Percentiles rank a stretch among this genome's conserved stretches.
Conservation (phyloP, 305 asterid genomes). For the Solanum hybrid region DNA sequence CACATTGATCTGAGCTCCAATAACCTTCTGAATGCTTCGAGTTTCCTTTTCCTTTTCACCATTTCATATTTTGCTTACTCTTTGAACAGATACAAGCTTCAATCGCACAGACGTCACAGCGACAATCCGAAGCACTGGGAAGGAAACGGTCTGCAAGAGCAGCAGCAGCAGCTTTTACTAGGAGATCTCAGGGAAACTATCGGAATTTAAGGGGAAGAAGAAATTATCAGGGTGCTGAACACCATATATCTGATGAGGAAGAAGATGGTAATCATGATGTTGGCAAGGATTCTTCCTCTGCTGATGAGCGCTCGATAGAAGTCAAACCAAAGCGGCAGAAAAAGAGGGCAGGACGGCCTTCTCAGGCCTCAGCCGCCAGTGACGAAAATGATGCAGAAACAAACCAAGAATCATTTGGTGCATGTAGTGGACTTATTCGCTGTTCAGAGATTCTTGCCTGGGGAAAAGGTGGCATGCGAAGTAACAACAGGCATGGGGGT, state of each 20-base stretch:
- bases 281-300: conserved; percentile 88
- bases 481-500: conserved; percentile 64
- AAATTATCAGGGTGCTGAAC: conserved; percentile 46
- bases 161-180: conserved; percentile 35
- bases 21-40: not conserved
- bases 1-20: not conserved
- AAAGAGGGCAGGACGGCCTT: conserved; percentile 59
- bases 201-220: conserved; percentile 60
- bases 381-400: conserved; percentile 65
- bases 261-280: conserved; percentile 60
- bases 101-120: conserved; percentile 74
- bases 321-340: conserved; percentile 57
- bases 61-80: conserved; percentile 7
- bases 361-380: conserved; percentile 47
- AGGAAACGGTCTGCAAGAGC: conserved; percentile 59
- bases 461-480: conserved; percentile 93
- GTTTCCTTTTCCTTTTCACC: not conserved
- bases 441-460: conserved; percentile 66
- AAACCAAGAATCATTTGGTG: conserved; percentile 38
- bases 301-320: conserved; percentile 65
- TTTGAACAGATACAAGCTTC: conserved; percentile 78
- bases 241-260: conserved; percentile 72
- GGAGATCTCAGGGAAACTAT: conserved; percentile 54
- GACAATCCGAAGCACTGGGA: conserved; percentile 93
- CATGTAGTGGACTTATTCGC: conserved; percentile 51